A percentile compares a stretch with the other conserved stretches of the same genome.
These are phyloP conservation scores for Syzygium malaccense DNA, from an alignment of 441 rosid species.

Conservation along the genomic window DNA sequence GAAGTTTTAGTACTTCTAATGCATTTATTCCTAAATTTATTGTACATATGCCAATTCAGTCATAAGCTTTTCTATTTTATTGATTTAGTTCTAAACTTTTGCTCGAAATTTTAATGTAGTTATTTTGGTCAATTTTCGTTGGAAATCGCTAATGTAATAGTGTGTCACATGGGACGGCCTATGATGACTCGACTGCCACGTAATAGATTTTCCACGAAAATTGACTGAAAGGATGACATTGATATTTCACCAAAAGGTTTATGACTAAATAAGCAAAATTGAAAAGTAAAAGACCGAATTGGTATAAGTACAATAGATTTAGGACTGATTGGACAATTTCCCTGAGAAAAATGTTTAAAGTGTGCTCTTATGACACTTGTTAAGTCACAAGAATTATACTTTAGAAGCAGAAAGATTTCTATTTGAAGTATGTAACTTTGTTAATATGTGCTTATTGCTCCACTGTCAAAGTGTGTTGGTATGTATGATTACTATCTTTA, in stretches of 20 bases:
- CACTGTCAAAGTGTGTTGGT: background rate
- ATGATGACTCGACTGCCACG: rapidly evolving
- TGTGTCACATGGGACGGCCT: background rate
- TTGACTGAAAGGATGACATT: background rate
- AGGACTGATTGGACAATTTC: background rate
- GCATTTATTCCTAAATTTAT: background rate
- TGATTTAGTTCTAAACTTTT: background rate
- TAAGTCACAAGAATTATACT: background rate
- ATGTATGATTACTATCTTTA: background rate
- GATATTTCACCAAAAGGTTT: rapidly evolving
- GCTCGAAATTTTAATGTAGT: rapidly evolving
- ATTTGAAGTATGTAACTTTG: background rate
- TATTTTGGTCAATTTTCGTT: rapidly evolving
- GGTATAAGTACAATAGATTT: rapidly evolving
- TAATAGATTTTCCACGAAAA: rapidly evolving
- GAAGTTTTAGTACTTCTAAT: too few species aligned
- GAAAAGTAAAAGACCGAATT: background rate
- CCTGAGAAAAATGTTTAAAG: background rate
- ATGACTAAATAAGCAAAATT: too few species aligned
- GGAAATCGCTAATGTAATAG: rapidly evolving
- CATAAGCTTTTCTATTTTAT: too few species aligned
- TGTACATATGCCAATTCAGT: rapidly evolving
- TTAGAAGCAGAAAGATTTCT: background rate
- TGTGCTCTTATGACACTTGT: background rate
- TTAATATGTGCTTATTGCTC: background rate